A percentile compares a stretch with the other conserved stretches of the same genome.
These are phyloP conservation scores for Calvatia gigantea DNA, from an alignment of 768 basidiomycete genomes.

Conservation along the genomic window DNA sequence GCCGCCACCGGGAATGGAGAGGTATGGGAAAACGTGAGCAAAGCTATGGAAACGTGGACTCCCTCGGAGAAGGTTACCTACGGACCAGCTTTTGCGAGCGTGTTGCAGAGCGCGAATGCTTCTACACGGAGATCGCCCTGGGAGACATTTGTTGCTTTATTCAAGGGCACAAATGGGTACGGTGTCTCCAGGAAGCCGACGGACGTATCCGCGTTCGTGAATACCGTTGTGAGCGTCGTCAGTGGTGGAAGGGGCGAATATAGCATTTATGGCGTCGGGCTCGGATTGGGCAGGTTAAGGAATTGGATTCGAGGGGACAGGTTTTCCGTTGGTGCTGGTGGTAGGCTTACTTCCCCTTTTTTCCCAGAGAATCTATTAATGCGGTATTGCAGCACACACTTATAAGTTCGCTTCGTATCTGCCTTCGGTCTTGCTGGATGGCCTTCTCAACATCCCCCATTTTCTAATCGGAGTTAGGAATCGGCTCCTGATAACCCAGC, in stretches of 20 bases:
- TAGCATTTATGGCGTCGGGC: conserved; percentile 39
- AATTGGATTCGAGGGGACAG: conserved; percentile 66
- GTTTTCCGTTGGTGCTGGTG: conserved; percentile 76
- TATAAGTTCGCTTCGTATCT: conserved; percentile 70
- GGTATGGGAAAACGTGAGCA: conserved; percentile 17
- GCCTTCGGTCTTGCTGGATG: conserved; percentile 61
- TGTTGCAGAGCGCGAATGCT: conserved; percentile 30
- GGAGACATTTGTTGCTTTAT: conserved; percentile 26
- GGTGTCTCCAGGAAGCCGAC: conserved; percentile 50
- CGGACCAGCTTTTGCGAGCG: conserved; percentile 61
- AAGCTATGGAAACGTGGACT: conserved; percentile 69
- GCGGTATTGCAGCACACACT: conserved; percentile 51
- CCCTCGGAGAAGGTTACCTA: conserved; percentile 71
- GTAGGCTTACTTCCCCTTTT: conserved; percentile 36
- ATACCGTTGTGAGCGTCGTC: conserved; percentile 56
- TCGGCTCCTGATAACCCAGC: conserved; percentile 50
- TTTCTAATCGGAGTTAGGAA: conserved; percentile 61
- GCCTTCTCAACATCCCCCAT: conserved; percentile 63
- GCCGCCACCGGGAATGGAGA: conserved; percentile 3
- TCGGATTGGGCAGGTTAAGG: conserved; percentile 44
- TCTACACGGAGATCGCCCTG: conserved; percentile 23
- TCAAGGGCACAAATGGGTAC: conserved; percentile 36
- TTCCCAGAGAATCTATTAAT: neutral
- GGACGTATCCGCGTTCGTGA: conserved; percentile 54
- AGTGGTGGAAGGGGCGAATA: conserved; percentile 48